Percentiles rank a stretch among this genome's conserved stretches.
Conservation (phyloP, 2,329 filamentous ascomycete genomes). For the Xylaria sp. region DNA sequence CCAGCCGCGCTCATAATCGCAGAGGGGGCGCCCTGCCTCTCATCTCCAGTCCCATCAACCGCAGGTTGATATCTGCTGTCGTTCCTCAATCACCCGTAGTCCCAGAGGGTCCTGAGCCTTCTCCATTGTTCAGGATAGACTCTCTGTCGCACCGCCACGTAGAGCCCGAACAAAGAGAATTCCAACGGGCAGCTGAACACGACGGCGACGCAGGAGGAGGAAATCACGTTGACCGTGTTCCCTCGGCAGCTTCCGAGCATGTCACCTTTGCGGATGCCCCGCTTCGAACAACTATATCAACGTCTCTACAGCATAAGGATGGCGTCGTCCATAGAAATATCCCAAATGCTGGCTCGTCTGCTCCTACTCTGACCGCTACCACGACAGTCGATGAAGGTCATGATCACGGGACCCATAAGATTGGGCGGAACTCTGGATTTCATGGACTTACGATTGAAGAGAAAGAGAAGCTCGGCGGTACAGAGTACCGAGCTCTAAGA, state of each 20-base stretch:
- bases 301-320: constrained; percentile 37
- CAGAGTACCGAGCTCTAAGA: constrained; percentile 71
- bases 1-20: not conserved
- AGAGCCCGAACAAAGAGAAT: not conserved
- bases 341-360: constrained; percentile 28
- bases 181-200: not conserved
- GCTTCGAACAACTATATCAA: constrained; percentile 34
- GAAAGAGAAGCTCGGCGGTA: constrained; percentile 66
- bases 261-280: constrained; percentile 43
- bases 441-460: constrained; percentile 46
- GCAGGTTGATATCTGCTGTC: constrained; percentile 38
- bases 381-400: constrained; percentile 34
- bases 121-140: not conserved
- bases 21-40: constrained; percentile 19
- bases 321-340: constrained; percentile 37
- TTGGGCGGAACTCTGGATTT: constrained; percentile 50
- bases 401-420: constrained; percentile 53
- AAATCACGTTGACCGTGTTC: not conserved
- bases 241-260: constrained; percentile 37
- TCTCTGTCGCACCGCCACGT: not conserved
- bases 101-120: not conserved
- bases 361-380: constrained; percentile 27
- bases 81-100: constrained; percentile 31
- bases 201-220: not conserved
- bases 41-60: constrained; percentile 43